Conservation (phyloP, 306 rosid species). For the Sesbania bispinosa region DNA sequence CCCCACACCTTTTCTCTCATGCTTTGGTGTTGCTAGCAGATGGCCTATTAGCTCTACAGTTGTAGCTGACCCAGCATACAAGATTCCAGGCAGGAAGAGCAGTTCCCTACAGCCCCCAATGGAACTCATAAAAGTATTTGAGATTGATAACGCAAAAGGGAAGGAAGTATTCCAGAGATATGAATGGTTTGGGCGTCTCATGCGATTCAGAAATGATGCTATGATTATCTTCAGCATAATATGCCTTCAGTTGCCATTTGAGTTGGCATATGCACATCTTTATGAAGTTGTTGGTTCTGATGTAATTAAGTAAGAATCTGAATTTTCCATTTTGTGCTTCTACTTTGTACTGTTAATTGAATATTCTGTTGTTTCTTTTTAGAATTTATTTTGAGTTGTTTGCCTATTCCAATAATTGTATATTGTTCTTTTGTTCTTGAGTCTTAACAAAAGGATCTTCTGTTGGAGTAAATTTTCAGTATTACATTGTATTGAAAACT, state of each 20-base stretch:
- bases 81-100: slow-evolving; percentile 46
- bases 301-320: slow-evolving; percentile 61
- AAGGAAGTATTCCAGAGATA: slow-evolving; percentile 63
- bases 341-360: slow-evolving; percentile 9
- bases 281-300: slow-evolving; percentile 65
- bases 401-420: neutral
- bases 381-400: neutral
- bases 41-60: slow-evolving; percentile 67
- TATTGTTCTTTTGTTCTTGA: neutral
- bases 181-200: slow-evolving; percentile 86
- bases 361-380: neutral
- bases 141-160: slow-evolving; percentile 54
- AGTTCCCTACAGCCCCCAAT: slow-evolving; percentile 44
- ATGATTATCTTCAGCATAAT: slow-evolving; percentile 75
- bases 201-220: slow-evolving; percentile 88
- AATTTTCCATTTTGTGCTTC: slow-evolving; percentile 8
- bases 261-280: slow-evolving; percentile 95
- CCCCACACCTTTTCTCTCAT: too few relatives aligned
- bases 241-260: slow-evolving; percentile 96
- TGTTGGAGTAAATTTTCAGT: too few relatives aligned
- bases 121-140: slow-evolving; percentile 56
- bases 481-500: too few relatives aligned
- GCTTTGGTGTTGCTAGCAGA: slow-evolving; percentile 42
- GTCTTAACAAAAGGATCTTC: neutral
- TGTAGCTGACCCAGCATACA: slow-evolving; percentile 52